Conservation (phyloP, 306 rosid genomes). For the Coriaria nepalensis region DNA sequence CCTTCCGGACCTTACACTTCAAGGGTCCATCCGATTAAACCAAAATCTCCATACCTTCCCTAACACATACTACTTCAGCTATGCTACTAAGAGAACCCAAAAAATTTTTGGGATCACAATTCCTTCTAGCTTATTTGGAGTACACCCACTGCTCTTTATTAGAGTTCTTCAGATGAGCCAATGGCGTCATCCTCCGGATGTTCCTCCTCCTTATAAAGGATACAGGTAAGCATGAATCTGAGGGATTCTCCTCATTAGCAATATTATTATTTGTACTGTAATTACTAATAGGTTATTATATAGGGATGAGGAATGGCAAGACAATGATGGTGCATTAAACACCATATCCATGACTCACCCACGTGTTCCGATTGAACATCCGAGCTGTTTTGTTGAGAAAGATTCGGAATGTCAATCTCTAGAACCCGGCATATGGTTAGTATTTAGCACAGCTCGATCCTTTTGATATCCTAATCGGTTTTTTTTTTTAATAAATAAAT, state of each 20-base stretch:
- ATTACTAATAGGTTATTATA: conserved; percentile 2
- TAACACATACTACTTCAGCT: conserved; percentile 83
- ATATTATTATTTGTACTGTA: no score
- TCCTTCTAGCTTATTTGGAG: conserved; percentile 65
- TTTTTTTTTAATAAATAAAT: no score
- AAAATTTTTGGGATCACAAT: conserved; percentile 58
- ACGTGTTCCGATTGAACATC: conserved; percentile 72
- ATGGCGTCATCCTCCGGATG: conserved; percentile 86
- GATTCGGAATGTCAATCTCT: conserved; percentile 76
- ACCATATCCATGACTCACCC: conserved; percentile 95
- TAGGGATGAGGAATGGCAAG: conserved; percentile 98
- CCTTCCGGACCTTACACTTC: conserved; percentile 94
- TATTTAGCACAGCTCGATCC: background rate
- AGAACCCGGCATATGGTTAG: conserved; percentile 71
- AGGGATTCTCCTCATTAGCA: no score
- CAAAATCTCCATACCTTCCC: conserved; percentile 49
- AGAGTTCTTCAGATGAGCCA: conserved; percentile 90
- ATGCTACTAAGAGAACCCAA: conserved; percentile 77
- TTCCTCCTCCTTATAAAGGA: conserved; percentile 81
- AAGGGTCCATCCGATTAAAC: conserved; percentile 65
- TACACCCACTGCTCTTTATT: conserved; percentile 75
- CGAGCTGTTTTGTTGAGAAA: conserved; percentile 43
- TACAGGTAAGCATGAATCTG: conserved; percentile 40
- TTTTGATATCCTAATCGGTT: background rate
- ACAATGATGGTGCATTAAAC: conserved; percentile 94